Percentiles rank a stretch among this genome's conserved stretches.
Evolutionary conservation across 306 rosid species (phyloP).

Genomic region (Trifolium dubium): DNA sequence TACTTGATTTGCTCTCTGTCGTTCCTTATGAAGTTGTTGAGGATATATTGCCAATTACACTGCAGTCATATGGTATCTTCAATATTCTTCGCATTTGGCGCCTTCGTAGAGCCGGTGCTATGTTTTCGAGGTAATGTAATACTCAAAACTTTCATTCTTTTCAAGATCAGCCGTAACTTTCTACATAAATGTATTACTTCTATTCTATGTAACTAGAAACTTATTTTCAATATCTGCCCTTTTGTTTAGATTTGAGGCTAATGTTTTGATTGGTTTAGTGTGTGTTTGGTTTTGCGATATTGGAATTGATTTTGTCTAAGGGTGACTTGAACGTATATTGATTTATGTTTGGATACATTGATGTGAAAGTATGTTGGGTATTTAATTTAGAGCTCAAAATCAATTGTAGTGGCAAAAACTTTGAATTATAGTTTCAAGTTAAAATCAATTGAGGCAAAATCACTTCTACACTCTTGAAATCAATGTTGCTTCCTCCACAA

Average conservation of each 20-base stretch:
- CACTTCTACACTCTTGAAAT: neutral
- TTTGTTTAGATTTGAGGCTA: neutral
- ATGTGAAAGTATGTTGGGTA: too few relatives aligned
- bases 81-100: conserved; percentile 88
- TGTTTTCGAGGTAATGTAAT: conserved; percentile 68
- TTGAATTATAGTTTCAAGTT: too few relatives aligned
- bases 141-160: neutral
- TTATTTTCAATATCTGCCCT: neutral
- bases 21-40: conserved; percentile 65
- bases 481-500: neutral
- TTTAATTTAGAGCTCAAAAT: too few relatives aligned
- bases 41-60: conserved; percentile 46
- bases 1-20: conserved; percentile 65
- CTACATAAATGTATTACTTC: neutral
- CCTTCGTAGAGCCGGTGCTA: conserved; percentile 69
- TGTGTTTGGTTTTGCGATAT: neutral
- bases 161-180: neutral
- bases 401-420: too few relatives aligned
- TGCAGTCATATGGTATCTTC: conserved; percentile 59
- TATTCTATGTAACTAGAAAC: neutral
- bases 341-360: too few relatives aligned
- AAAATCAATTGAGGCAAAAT: neutral
- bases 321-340: too few relatives aligned
- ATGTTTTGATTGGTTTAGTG: neutral
- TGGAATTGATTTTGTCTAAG: neutral